Conservation (phyloP, 352 stramenopile genomes). For the Phytophthora pistaciae region DNA sequence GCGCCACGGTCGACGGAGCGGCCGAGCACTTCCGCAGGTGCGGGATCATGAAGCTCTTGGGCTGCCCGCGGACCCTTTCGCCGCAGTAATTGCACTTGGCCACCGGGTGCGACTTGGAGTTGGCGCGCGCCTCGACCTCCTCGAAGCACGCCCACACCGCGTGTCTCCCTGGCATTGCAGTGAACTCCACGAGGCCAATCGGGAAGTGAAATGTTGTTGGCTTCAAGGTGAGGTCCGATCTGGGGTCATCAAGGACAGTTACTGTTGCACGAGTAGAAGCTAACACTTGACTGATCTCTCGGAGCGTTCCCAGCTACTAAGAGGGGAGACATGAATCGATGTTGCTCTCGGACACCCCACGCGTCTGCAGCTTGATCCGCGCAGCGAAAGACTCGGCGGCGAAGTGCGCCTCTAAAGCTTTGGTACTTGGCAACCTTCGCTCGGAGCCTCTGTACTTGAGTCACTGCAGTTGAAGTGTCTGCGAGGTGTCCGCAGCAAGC, state of each 20-base stretch:
- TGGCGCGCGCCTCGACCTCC: slow-evolving; percentile 1
- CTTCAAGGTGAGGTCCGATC: neutral
- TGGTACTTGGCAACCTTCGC: neutral
- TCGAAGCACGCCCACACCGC: slow-evolving; percentile 9
- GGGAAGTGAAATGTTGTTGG: neutral
- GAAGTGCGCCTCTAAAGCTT: slow-evolving; percentile 1
- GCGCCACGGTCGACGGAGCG: neutral
- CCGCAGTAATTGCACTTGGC: slow-evolving; percentile 13
- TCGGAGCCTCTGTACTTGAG: neutral
- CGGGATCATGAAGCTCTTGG: slow-evolving; percentile 10
- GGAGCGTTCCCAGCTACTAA: neutral
- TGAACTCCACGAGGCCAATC: neutral
- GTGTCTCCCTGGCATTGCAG: neutral
- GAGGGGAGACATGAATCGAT: neutral
- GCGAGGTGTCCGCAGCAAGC: neutral
- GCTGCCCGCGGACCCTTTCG: slow-evolving; percentile 6
- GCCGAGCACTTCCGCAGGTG: slow-evolving; percentile 8
- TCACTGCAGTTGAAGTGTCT: neutral
- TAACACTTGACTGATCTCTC: too few relatives aligned
- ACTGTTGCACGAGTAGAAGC: neutral
- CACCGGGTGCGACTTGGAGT: slow-evolving; percentile 3
- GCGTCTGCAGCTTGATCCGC: neutral
- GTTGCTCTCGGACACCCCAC: neutral
- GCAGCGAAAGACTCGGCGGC: neutral
- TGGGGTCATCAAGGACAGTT: slow-evolving; percentile 1